Evolutionary conservation across 495 filamentous ascomycete species (phyloP).

Genomic region (Penicillium dipodomyicola): DNA sequence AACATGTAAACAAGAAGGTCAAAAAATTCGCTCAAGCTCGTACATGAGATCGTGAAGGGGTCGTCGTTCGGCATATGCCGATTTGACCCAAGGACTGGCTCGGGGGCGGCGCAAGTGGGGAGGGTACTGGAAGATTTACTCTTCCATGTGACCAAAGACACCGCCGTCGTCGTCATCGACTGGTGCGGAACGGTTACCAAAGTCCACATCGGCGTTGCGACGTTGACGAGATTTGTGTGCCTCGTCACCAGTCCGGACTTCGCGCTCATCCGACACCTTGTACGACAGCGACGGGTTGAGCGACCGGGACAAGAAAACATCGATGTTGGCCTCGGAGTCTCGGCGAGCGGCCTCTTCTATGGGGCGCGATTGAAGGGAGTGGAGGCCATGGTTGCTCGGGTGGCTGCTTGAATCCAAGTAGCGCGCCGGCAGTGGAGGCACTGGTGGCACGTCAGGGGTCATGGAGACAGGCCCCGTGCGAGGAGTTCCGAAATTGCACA

Average conservation of each 20-base stretch:
- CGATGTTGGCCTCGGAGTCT: conserved; percentile 34
- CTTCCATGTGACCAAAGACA: conserved; percentile 95
- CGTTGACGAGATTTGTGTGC: conserved; percentile 47
- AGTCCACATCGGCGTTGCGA: conserved; percentile 74
- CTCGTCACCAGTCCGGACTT: conserved; percentile 38
- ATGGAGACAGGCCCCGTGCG: conserved; percentile 67
- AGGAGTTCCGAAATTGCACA: conserved; percentile 88
- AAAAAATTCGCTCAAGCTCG: conserved; percentile 43
- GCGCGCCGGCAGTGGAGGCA: conserved; percentile 73
- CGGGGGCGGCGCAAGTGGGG: conserved; percentile 1
- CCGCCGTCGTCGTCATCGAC: conserved; percentile 92
- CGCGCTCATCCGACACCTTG: conserved; percentile 49
- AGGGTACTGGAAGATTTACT: conserved; percentile 47
- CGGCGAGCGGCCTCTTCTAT: conserved; percentile 43
- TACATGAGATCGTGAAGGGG: conserved; percentile 42
- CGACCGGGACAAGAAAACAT: conserved; percentile 36
- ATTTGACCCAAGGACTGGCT: conserved; percentile 3
- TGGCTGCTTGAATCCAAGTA: conserved; percentile 41
- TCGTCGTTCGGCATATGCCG: conserved; percentile 14
- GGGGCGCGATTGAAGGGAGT: conserved; percentile 26
- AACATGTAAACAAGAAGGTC: conserved; percentile 33
- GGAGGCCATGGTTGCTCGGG: conserved; percentile 25
- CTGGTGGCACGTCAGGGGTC: conserved; percentile 76
- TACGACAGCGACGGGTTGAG: conserved; percentile 50
- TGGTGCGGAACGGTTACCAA: conserved; percentile 60